Conservation (phyloP, 2,329 filamentous ascomycete genomes). For the Ophiostoma sp. region DNA sequence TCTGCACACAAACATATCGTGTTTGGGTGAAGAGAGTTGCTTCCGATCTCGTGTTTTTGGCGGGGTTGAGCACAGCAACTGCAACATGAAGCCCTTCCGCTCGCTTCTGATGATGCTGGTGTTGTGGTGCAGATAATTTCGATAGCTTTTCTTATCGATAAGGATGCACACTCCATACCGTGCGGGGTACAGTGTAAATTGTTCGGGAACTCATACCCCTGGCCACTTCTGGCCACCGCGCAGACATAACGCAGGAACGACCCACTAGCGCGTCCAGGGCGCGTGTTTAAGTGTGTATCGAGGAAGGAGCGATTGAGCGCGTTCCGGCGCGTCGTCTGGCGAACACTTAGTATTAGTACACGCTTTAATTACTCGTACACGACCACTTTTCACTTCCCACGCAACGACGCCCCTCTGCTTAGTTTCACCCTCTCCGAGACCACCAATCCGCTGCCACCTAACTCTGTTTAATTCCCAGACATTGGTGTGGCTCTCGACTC, state of each 20-base stretch:
- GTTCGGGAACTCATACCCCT: too few relatives aligned
- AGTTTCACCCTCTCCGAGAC: not conserved
- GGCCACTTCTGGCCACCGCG: not conserved
- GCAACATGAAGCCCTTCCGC: too few relatives aligned
- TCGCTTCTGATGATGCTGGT: not conserved
- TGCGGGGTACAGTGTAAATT: constrained; percentile 5
- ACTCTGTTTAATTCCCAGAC: not conserved
- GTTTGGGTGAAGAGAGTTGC: not conserved
- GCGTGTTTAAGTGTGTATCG: constrained; percentile 13
- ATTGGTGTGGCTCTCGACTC: too few relatives aligned
- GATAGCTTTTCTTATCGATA: constrained; percentile 18
- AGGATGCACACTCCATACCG: not conserved
- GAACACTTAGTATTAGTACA: not conserved
- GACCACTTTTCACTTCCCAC: not conserved
- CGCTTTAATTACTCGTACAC: not conserved
- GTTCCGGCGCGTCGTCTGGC: constrained; percentile 17
- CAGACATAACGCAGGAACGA: not conserved
- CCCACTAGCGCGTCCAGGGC: constrained; percentile 18
- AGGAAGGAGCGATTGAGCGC: constrained; percentile 11
- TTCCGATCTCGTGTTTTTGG: not conserved
- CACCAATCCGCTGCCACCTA: constrained; percentile 12
- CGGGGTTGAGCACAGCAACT: not conserved
- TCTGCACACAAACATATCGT: constrained; percentile 38
- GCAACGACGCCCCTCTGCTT: constrained; percentile 7
- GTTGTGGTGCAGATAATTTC: constrained; percentile 9